Base-by-base conservation (phyloP, 1,284 basidiomycete genomes). In the Apiotrichum porosum region DNA sequence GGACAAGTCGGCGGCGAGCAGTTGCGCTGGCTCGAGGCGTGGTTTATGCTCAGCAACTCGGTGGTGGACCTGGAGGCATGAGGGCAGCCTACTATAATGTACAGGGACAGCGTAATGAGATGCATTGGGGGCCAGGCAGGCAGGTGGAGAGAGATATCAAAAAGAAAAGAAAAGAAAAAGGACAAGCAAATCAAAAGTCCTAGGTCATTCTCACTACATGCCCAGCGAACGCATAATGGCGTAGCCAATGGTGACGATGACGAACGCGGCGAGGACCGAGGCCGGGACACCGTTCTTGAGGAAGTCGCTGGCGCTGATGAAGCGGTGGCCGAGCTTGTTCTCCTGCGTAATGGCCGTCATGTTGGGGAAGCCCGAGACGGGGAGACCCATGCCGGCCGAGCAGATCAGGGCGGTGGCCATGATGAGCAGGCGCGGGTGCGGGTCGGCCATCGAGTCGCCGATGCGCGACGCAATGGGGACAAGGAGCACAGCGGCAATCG, bases 361-460 rank as follows among this genome's bases (percentile, higher is more conserved):
- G 71, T 97, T 97, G 0, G 93, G 94, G 78, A 98, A 97, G 6
- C 94, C 94, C 51, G 88, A 92, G 30, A 97, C 92, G 4, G 93
- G 93, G 79, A 99, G 86, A 6, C 93, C 95, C 94, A 98, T 98
- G 1, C 94, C 95, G 3, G 90, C 81, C 15, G 89, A 93, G 63
- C 93, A 97, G 48, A 95, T 87, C 54, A 98, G 76, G 2, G 83
- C 90, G 9, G 92, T 97, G 39, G 76, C 81, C 76, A 95, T 93
- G 62, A 95, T 88, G 54, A 97, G 80, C 9, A 95, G 75, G 63
- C 90, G 83, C 51, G 81, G 77, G 58, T 85, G 86, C 31, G 77
- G 77, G 17, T 73, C 83, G 3, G 82, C 79, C 46, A 97, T 77
- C 37, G 81, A 85, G 24, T 79, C 76, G 4, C 91, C 95, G 15